Evolutionary conservation across 805 yeast species (phyloP).

Genomic region (Metschnikowia sp.): DNA sequence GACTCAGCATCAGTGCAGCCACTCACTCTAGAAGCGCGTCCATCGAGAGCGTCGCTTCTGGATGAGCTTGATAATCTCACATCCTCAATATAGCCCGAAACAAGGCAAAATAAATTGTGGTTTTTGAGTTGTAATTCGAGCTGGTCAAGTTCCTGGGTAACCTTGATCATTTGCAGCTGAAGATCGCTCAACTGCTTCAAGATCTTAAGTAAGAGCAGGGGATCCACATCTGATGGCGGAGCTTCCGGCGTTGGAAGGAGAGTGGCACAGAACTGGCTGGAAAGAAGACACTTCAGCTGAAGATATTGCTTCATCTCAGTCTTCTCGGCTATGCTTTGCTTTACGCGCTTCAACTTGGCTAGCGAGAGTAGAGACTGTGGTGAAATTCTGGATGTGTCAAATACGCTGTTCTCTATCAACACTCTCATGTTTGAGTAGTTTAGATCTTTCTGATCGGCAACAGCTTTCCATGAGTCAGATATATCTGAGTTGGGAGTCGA

Average conservation of each 20-base stretch:
- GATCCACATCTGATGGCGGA: constrained; percentile 24
- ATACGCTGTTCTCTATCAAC: constrained; percentile 43
- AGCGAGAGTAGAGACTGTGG: constrained; percentile 34
- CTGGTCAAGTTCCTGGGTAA: constrained; percentile 27
- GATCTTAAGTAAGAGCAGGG: constrained; percentile 27
- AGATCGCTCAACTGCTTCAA: constrained; percentile 31
- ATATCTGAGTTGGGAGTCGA: constrained; percentile 21
- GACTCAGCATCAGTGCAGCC: constrained; percentile 1
- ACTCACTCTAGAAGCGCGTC: background rate
- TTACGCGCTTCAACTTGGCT: constrained; percentile 25
- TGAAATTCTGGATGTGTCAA: constrained; percentile 35
- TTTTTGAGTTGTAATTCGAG: constrained; percentile 28
- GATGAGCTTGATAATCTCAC: constrained; percentile 22
- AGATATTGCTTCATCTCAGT: constrained; percentile 30
- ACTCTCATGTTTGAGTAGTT: constrained; percentile 40
- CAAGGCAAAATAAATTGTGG: constrained; percentile 44
- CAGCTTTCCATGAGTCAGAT: constrained; percentile 12
- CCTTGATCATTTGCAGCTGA: constrained; percentile 27
- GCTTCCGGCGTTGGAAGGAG: constrained; percentile 19
- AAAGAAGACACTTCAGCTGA: constrained; percentile 26
- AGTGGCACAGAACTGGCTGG: constrained; percentile 32
- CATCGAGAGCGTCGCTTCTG: constrained; percentile 6
- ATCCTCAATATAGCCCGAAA: constrained; percentile 47
- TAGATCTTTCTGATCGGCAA: constrained; percentile 17
- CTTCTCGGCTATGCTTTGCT: constrained; percentile 28